These are phyloP conservation scores for Clavispora carvajalis DNA, from an alignment of 805 yeast genomes.

Conservation along the genomic window DNA sequence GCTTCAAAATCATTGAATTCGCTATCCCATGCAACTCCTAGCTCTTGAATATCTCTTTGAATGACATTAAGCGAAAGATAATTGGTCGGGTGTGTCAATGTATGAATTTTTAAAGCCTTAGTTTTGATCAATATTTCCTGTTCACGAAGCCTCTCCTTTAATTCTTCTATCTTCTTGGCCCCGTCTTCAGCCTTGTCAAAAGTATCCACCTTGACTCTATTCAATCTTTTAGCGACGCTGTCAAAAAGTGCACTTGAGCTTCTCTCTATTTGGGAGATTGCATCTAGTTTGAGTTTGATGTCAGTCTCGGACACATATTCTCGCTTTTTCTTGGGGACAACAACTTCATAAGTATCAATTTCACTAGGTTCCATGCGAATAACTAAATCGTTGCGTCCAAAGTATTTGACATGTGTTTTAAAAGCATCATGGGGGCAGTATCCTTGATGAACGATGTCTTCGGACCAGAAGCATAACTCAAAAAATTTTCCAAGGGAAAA, in stretches of 20 bases:
- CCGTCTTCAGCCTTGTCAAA: conserved; percentile 72
- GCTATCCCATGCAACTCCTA: conserved; percentile 81
- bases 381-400: conserved; percentile 73
- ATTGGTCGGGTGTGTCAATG: conserved; percentile 52
- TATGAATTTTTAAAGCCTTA: conserved; percentile 49
- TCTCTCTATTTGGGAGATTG: conserved; percentile 47
- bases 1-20: conserved; percentile 79
- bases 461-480: conserved; percentile 75
- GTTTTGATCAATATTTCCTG: conserved; percentile 46
- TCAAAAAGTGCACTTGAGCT: conserved; percentile 61
- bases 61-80: conserved; percentile 68
- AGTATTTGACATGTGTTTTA: conserved; percentile 76
- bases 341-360: conserved; percentile 73
- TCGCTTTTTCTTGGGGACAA: conserved; percentile 68
- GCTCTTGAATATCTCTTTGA: conserved; percentile 67
- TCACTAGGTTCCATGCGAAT: conserved; percentile 73
- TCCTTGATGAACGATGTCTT: conserved; percentile 33
- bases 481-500: conserved; percentile 90
- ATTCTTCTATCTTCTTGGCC: conserved; percentile 46
- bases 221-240: conserved; percentile 64
- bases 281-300: conserved; percentile 61
- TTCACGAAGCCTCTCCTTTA: conserved; percentile 46
- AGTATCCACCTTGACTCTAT: conserved; percentile 71
- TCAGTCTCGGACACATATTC: conserved; percentile 70
- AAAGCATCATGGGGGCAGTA: conserved; percentile 75